Evolutionary conservation across 495 filamentous ascomycete genomes (phyloP).

Genomic region (Talaromyces wortmannii): DNA sequence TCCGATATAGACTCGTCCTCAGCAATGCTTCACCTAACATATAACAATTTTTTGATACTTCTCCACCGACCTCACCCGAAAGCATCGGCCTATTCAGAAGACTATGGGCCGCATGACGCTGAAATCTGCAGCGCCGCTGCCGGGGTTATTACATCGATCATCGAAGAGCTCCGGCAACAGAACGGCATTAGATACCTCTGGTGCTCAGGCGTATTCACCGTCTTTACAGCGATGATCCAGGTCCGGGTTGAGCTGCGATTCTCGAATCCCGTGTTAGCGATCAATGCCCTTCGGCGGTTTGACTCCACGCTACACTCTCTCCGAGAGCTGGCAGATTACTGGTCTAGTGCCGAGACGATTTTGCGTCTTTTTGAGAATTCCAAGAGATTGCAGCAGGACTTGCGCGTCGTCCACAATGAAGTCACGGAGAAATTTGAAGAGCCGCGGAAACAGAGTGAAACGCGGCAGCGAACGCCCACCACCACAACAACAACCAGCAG

Average conservation of each 20-base stretch:
- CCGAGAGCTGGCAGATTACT: conserved; percentile 36
- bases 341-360: conserved; percentile 40
- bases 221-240: conserved; percentile 46
- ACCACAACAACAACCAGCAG: not conserved
- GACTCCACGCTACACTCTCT: conserved; percentile 39
- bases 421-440: conserved; percentile 25
- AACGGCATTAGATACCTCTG: conserved; percentile 41
- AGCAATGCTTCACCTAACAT: conserved; percentile 42
- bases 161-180: conserved; percentile 39
- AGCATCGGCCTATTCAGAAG: conserved; percentile 36
- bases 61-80: conserved; percentile 41
- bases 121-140: conserved; percentile 41
- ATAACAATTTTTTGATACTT: conserved; percentile 45
- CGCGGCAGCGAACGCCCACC: not conserved
- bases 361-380: conserved; percentile 41
- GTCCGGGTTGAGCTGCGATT: conserved; percentile 42
- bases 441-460: not conserved
- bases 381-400: conserved; percentile 37
- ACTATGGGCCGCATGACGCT: conserved; percentile 37
- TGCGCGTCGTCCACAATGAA: conserved; percentile 31
- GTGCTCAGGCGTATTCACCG: conserved; percentile 39
- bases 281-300: conserved; percentile 41
- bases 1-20: conserved; percentile 43
- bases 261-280: conserved; percentile 42
- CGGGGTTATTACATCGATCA: conserved; percentile 42